Conservation (phyloP, 2,329 filamentous ascomycete species). For the Apiospora rasikravindrae region DNA sequence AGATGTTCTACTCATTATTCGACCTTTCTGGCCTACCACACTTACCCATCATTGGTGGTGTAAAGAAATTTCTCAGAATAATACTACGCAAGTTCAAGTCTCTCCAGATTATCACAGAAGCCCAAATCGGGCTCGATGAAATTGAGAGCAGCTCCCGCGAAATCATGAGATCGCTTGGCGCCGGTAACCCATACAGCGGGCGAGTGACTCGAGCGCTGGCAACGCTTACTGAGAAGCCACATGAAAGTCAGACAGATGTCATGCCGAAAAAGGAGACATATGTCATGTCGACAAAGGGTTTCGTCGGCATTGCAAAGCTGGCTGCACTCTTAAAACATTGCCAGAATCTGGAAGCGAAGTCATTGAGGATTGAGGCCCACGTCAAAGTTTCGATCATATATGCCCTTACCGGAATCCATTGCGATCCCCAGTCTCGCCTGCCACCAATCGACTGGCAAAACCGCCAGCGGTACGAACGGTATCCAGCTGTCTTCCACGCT, state of each 20-base stretch:
- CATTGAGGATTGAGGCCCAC: constrained; percentile 26
- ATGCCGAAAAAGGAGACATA: neutral
- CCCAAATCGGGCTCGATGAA: neutral
- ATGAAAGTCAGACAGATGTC: neutral
- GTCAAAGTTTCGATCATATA: constrained; percentile 31
- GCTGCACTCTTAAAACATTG: constrained; percentile 29
- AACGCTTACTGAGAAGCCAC: neutral
- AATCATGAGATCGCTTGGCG: neutral
- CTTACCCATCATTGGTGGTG: constrained; percentile 24
- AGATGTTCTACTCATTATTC: constrained; percentile 32
- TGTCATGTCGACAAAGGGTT: neutral
- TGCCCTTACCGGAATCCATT: constrained; percentile 30
- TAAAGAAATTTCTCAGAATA: neutral
- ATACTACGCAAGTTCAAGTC: neutral
- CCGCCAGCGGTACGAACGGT: constrained; percentile 19
- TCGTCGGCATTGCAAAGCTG: constrained; percentile 25
- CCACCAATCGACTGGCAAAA: constrained; percentile 21
- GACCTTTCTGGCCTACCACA: constrained; percentile 32
- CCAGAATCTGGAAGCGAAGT: constrained; percentile 29
- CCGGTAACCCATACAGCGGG: neutral
- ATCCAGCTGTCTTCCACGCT: constrained; percentile 29
- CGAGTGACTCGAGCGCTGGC: neutral
- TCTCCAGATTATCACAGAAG: neutral
- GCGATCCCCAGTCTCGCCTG: constrained; percentile 30
- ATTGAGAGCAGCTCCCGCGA: neutral